phyloP scores from a whole-genome alignment of 1,139 yeast species.

The Geotrichum europaeum region DNA sequence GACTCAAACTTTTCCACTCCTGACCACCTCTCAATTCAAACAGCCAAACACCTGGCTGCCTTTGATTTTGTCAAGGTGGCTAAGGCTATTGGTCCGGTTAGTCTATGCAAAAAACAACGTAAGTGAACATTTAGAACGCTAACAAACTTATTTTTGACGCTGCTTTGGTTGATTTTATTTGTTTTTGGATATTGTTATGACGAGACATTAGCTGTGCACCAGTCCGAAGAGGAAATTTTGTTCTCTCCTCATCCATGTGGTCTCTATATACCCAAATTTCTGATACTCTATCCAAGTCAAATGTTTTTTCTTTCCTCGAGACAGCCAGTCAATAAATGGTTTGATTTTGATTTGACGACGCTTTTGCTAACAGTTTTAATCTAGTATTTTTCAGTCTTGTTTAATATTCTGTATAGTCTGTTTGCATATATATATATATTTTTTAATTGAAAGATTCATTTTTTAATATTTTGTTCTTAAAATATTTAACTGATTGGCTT shows the following conservation, averaged over 20 bases:
- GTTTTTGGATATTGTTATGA: neutral
- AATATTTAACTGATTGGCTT: neutral
- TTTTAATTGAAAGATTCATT: no score
- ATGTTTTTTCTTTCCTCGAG: neutral
- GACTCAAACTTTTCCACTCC: neutral
- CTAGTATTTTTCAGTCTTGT: neutral
- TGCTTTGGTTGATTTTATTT: neutral
- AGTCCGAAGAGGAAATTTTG: slow-evolving; percentile 28
- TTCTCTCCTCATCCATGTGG: slow-evolving; percentile 27
- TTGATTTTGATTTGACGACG: no score
- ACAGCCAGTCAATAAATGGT: neutral
- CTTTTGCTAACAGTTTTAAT: no score
- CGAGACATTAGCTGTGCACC: slow-evolving; percentile 28
- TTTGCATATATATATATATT: no score
- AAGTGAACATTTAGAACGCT: neutral
- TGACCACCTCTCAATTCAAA: neutral
- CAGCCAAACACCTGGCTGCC: neutral
- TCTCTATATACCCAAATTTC: slow-evolving; percentile 26
- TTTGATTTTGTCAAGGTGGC: neutral
- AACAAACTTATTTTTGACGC: neutral
- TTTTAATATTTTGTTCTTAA: no score
- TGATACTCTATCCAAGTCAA: slow-evolving; percentile 16
- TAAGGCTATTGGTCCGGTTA: neutral
- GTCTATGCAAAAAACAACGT: neutral
- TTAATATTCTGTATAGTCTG: neutral